Percentiles rank a stretch among this genome's conserved stretches.
These are phyloP conservation scores for Dimargaris verticillata DNA, from an alignment of 192 early-diverging fungal genomes.

Conservation along the genomic window DNA sequence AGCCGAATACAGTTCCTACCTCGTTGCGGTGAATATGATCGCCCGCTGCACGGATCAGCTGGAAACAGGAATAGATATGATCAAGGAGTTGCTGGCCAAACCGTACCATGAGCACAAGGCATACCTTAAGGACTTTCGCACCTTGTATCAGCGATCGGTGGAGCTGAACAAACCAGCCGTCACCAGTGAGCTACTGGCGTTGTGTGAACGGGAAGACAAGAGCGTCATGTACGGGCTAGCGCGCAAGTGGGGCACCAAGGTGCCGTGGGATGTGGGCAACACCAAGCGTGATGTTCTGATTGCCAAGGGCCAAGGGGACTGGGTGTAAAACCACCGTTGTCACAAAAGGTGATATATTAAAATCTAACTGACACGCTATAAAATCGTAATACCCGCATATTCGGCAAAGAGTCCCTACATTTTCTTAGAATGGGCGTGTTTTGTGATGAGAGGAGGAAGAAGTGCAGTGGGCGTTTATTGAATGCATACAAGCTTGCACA, in stretches of 20 bases:
- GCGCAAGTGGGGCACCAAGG: slow-evolving; percentile 40
- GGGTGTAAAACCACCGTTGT: not conserved
- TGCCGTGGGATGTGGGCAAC: slow-evolving; percentile 27
- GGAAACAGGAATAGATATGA: slow-evolving; percentile 26
- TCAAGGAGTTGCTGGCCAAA: slow-evolving; percentile 25
- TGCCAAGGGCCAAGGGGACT: not conserved
- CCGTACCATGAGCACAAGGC: slow-evolving; percentile 23
- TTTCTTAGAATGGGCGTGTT: no score
- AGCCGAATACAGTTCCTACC: slow-evolving; percentile 34
- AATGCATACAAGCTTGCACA: no score
- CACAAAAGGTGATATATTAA: no score
- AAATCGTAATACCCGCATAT: no score
- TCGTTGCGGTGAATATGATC: slow-evolving; percentile 47
- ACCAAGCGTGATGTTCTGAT: slow-evolving; percentile 21
- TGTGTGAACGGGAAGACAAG: slow-evolving; percentile 29
- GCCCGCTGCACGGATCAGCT: slow-evolving; percentile 33
- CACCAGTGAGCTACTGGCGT: slow-evolving; percentile 23
- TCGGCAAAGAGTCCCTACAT: no score
- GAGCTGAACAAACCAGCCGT: slow-evolving; percentile 31
- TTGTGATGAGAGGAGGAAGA: no score
- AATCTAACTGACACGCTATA: no score
- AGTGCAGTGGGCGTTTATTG: no score
- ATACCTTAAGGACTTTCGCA: slow-evolving; percentile 27
- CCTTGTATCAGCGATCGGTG: slow-evolving; percentile 32
- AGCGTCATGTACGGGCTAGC: slow-evolving; percentile 22